Conservation (phyloP, 1,139 yeast genomes). For the Debaryomyces singareniensis region DNA sequence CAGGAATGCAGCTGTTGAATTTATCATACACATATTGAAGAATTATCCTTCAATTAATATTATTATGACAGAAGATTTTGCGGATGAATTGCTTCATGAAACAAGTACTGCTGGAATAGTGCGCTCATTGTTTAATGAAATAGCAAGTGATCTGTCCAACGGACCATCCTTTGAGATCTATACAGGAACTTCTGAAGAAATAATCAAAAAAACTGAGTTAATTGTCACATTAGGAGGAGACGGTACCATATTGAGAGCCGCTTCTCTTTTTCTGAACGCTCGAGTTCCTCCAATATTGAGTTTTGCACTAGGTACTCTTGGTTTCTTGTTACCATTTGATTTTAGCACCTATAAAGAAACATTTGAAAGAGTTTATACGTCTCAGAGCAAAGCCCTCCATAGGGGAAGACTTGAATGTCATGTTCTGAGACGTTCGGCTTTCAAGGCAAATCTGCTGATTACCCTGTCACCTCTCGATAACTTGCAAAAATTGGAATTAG, state of each 20-base stretch:
- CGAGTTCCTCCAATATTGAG: conserved; percentile 85
- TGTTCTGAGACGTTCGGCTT: conserved; percentile 30
- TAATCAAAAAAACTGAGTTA: conserved; percentile 57
- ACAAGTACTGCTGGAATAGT: conserved; percentile 2
- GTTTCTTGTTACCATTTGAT: conserved; percentile 84
- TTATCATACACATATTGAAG: conserved; percentile 50
- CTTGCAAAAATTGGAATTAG: conserved; percentile 1
- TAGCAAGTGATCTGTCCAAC: conserved; percentile 1
- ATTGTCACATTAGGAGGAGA: conserved; percentile 91
- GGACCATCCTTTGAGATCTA: conserved; percentile 24
- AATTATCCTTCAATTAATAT: conserved; percentile 68
- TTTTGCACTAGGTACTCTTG: conserved; percentile 87
- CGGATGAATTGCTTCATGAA: conserved; percentile 58
- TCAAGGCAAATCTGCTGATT: background rate
- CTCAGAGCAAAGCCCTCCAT: conserved; percentile 65
- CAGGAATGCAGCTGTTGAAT: conserved; percentile 57
- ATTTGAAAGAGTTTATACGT: conserved; percentile 58
- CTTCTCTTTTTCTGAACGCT: conserved; percentile 55
- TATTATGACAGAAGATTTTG: conserved; percentile 69
- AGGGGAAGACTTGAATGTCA: conserved; percentile 76
- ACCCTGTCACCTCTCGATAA: background rate
- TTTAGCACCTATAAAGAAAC: conserved; percentile 55
- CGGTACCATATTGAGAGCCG: conserved; percentile 82
- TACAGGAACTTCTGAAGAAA: conserved; percentile 55
- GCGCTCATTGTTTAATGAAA: conserved; percentile 6